Conservation (phyloP, 2,329 filamentous ascomycete genomes). For the Metarhizium robertsii region DNA sequence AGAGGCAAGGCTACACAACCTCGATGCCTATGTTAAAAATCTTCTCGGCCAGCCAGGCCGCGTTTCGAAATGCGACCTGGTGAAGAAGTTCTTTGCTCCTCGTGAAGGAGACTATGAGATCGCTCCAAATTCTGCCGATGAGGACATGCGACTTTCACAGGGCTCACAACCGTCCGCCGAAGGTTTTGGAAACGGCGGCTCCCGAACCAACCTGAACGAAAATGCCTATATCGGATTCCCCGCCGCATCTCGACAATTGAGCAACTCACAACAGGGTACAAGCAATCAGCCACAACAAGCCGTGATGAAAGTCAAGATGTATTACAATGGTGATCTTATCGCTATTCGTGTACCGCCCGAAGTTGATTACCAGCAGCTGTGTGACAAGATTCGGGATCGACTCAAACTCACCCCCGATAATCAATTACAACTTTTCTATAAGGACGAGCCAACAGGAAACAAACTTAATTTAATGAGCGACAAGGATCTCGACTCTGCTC, state of each 20-base stretch:
- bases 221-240: slow-evolving; percentile 43
- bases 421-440: slow-evolving; percentile 73
- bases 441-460: slow-evolving; percentile 70
- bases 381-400: slow-evolving; percentile 76
- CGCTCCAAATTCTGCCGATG: slow-evolving; percentile 62
- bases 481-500: slow-evolving; percentile 69
- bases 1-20: slow-evolving; percentile 80
- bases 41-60: slow-evolving; percentile 74
- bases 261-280: slow-evolving; percentile 30
- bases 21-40: slow-evolving; percentile 94
- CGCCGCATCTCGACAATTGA: slow-evolving; percentile 34
- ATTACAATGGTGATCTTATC: slow-evolving; percentile 85
- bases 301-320: slow-evolving; percentile 88
- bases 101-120: slow-evolving; percentile 90
- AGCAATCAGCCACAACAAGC: slow-evolving; percentile 22
- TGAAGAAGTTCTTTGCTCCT: slow-evolving; percentile 85
- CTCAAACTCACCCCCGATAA: slow-evolving; percentile 62
- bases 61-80: slow-evolving; percentile 74
- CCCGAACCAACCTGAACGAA: slow-evolving; percentile 53
- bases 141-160: slow-evolving; percentile 68
- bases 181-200: slow-evolving; percentile 50
- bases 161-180: slow-evolving; percentile 60
- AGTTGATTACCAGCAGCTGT: slow-evolving; percentile 67
- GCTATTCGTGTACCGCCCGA: slow-evolving; percentile 81
- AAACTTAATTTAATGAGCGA: slow-evolving; percentile 70